Conservation (phyloP, 768 basidiomycete genomes). For the Mycena vulgaris region DNA sequence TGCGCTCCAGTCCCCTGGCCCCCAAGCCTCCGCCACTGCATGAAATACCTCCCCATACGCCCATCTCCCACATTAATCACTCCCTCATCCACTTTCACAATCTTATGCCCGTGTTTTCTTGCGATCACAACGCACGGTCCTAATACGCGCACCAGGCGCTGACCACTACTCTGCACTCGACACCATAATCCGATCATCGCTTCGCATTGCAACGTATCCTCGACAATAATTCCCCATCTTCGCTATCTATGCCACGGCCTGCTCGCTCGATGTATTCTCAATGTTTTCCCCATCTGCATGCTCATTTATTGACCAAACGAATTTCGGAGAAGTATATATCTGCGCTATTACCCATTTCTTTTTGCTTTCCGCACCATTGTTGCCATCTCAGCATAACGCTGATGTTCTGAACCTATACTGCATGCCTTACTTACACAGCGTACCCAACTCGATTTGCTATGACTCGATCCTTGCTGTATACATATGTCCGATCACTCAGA, state of each 20-base stretch:
- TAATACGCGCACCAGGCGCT: constrained; percentile 49
- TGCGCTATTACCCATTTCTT: constrained; percentile 32
- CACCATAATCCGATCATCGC: constrained; percentile 40
- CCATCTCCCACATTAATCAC: constrained; percentile 59
- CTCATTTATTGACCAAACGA: constrained; percentile 26
- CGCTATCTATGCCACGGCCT: constrained; percentile 21
- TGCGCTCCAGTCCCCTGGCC: constrained; percentile 64
- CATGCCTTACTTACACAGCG: constrained; percentile 23
- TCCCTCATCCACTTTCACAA: constrained; percentile 68
- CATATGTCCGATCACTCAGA: constrained; percentile 13
- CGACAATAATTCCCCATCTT: constrained; percentile 32
- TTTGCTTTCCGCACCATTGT: constrained; percentile 34
- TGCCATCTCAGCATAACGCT: constrained; percentile 37
- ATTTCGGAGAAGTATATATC: constrained; percentile 31
- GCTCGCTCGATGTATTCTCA: constrained; percentile 33
- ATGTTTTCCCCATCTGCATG: constrained; percentile 26
- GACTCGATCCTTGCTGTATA: constrained; percentile 27
- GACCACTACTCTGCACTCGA: constrained; percentile 37
- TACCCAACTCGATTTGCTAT: constrained; percentile 23
- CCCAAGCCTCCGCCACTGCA: constrained; percentile 42
- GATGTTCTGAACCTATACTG: constrained; percentile 31
- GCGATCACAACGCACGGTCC: constrained; percentile 47
- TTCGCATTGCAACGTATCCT: constrained; percentile 27
- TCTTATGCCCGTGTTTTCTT: constrained; percentile 74
- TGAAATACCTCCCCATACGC: constrained; percentile 47